Base-by-base conservation (phyloP, 257 asterid genomes). In the Thymus quinquecostatus region DNA sequence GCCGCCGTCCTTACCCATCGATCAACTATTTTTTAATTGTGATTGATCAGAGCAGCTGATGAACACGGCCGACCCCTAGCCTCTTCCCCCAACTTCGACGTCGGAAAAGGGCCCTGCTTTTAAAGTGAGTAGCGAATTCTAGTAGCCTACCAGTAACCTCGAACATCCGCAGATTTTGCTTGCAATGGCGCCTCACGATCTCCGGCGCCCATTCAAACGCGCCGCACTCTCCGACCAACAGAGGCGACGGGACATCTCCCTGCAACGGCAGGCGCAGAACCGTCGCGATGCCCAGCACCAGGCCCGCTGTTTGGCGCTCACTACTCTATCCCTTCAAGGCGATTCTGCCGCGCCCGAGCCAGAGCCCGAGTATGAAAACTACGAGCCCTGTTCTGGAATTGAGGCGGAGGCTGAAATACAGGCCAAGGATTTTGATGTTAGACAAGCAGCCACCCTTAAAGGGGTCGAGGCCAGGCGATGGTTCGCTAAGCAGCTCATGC, bases 401-500 rank as follows among this genome's bases (percentile, higher is more conserved):
- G 66, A 30, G 47, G 10, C 75, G 13, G 79, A 79, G 48, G 48
- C 14, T 1, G 88, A 82, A 59, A 78, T 77, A 21, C 75, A 71
- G 64, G 67, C 75, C 34, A 66, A 38, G 44, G 69, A 34, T 54
- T 82, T 82, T 66, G 97, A 91, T 72, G 82, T 88, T 48, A 85
- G 88, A 13, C 85, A 92, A 53, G 92, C 97, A 13, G 82, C 96
- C 56, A 81, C 71, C 53, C 79, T 89, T 5, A 87, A 78, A 82
- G 97, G 99, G 64, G 69, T 79, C 8, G 97, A 92, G 56, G 97
- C 96, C 60, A 93, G 98, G 56, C 83, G 78, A 50, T 88, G 98
- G 96, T 95, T 92, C 69, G 88, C 98, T 1, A 95, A 87, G 89
- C 99, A 92, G 84, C 95, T 92, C 71, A 89, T 95, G 99, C 89